A percentile compares a stretch with the other conserved stretches of the same genome.
Conservation (phyloP, 2,329 filamentous ascomycete genomes). For the Penicillium sp. region DNA sequence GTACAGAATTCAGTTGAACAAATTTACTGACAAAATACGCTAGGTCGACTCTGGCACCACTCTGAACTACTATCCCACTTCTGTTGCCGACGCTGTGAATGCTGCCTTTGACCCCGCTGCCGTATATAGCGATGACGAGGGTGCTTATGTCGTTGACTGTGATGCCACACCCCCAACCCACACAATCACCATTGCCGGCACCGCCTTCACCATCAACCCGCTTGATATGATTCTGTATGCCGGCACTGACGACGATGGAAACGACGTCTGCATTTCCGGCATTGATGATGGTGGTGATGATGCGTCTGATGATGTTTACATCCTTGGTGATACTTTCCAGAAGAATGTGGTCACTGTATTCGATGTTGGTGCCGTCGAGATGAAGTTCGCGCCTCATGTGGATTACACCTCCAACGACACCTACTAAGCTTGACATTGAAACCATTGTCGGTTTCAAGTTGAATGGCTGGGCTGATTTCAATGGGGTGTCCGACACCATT, state of each 20-base stretch:
- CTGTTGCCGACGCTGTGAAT: slow-evolving; percentile 40
- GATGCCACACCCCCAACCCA: slow-evolving; percentile 42
- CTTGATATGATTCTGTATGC: slow-evolving; percentile 29
- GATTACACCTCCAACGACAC: slow-evolving; percentile 16
- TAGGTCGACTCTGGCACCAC: slow-evolving; percentile 30
- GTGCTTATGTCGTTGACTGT: slow-evolving; percentile 45
- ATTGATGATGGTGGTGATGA: slow-evolving; percentile 15
- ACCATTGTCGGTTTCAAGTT: neutral
- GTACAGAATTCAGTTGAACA: neutral
- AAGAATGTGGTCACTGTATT: slow-evolving; percentile 53
- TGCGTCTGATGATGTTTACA: slow-evolving; percentile 14
- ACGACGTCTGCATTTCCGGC: slow-evolving; percentile 16
- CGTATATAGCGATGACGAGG: slow-evolving; percentile 28
- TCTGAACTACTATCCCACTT: slow-evolving; percentile 37
- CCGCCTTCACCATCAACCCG: slow-evolving; percentile 30
- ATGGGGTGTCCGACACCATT: no score
- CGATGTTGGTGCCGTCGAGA: slow-evolving; percentile 48
- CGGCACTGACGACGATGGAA: slow-evolving; percentile 16
- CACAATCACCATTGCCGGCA: slow-evolving; percentile 42
- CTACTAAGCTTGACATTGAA: neutral
- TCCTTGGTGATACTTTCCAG: slow-evolving; percentile 47
- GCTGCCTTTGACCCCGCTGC: slow-evolving; percentile 44
- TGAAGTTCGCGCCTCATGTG: slow-evolving; percentile 28
- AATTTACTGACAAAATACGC: slow-evolving; percentile 1
- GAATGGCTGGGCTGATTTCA: neutral